phyloP scores from a whole-genome alignment of 768 basidiomycete species.

The Termitomyces sp. region DNA sequence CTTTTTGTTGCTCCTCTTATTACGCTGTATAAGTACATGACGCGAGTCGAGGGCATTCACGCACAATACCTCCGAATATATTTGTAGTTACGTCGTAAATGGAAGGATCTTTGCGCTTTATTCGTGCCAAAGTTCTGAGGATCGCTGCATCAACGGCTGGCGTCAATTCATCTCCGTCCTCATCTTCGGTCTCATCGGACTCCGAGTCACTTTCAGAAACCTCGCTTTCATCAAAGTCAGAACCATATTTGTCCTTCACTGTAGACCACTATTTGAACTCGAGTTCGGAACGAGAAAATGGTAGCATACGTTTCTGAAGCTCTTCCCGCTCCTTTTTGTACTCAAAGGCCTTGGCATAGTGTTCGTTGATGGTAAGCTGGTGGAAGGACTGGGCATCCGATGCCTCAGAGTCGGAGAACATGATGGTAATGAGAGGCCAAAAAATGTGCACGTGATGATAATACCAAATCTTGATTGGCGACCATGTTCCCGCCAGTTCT shows the following conservation, averaged over 20 bases:
- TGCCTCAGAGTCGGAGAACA: slow-evolving; percentile 46
- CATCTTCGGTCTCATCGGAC: slow-evolving; percentile 82
- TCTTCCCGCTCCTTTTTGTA: slow-evolving; percentile 84
- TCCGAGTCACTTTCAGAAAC: slow-evolving; percentile 61
- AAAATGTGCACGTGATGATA: slow-evolving; percentile 5
- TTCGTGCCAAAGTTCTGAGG: slow-evolving; percentile 81
- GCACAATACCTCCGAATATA: slow-evolving; percentile 72
- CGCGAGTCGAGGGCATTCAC: not conserved
- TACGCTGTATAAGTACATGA: not conserved
- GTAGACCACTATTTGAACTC: slow-evolving; percentile 5
- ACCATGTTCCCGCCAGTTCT: not conserved
- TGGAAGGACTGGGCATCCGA: slow-evolving; percentile 37
- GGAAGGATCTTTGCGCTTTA: slow-evolving; percentile 73
- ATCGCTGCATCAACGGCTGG: slow-evolving; percentile 93
- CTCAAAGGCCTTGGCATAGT: slow-evolving; percentile 79
- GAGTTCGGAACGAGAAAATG: not conserved
- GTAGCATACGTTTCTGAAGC: slow-evolving; percentile 61
- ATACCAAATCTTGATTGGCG: not conserved
- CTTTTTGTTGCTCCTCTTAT: slow-evolving; percentile 62
- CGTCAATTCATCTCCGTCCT: slow-evolving; percentile 92
- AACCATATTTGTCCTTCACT: slow-evolving; percentile 90
- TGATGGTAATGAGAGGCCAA: slow-evolving; percentile 12
- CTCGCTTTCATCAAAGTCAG: slow-evolving; percentile 55
- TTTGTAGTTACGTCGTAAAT: slow-evolving; percentile 72
- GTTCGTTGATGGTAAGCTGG: slow-evolving; percentile 64